Base-by-base conservation (phyloP, 208 protist genomes). In the Leishmania martiniquensis region DNA sequence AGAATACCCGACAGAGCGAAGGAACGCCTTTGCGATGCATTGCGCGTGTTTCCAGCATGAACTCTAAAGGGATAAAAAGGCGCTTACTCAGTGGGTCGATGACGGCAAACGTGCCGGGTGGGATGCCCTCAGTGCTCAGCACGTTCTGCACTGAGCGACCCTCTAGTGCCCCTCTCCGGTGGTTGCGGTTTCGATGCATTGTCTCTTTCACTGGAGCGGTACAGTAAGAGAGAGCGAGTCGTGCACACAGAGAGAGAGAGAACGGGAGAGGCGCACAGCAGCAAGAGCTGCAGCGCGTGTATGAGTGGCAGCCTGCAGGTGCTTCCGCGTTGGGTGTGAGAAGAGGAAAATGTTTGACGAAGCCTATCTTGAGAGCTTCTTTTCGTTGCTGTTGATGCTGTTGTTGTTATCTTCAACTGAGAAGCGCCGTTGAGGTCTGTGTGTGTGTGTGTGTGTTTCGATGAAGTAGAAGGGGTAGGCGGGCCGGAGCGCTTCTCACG, bases 41-140 rank as follows among this genome's bases (percentile, higher is more conserved):
- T 13, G 93, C 93, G 37, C 86, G 86, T 7, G 93, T 97, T 65
- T 94, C 85, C 25, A 83, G 51, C 87, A 97, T 93, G 12, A 75
- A 67, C 65, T 86, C 78, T 6, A 87, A 37, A 10, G 93, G 93
- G 22, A 96, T 82, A 76, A 94, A 91, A 2, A 96, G 87, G 20
- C 85, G 90, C 76, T 89, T 85, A 75, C 91, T 97, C 49, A 87
- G 84, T 15, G 90, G 88, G 80, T 97, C 93, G 75, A 97, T 94
- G 42, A 97, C 91, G 15, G 90, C 74, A 72, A 96, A 94, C 15
- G 86, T 93, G 63, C 88, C 88, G 0, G 69, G 63, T 4, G 93
- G 91, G 29, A 83, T 85, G 54, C 83, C 81, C 17, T 81, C 83
- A 13, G 84, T 86, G 67, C 85, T 91, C 22, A 96, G 85, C n/a